Percentiles rank a stretch among this genome's conserved stretches.
phyloP scores from a whole-genome alignment of 2,329 filamentous ascomycete genomes.

The Lachnellula subtilissima region DNA sequence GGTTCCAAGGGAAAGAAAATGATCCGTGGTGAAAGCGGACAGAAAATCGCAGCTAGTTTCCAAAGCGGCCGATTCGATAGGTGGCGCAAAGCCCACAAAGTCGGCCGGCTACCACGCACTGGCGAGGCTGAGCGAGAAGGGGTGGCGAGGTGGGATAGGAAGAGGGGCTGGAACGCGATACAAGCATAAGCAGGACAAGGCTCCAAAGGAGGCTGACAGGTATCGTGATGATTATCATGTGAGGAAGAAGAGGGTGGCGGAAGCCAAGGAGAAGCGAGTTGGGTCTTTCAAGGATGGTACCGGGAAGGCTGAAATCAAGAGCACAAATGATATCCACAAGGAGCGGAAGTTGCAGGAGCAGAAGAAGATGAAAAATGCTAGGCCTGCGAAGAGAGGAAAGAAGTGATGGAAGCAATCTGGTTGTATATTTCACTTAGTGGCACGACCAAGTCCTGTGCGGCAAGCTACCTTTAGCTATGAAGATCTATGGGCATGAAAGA shows the following conservation, averaged over 20 bases:
- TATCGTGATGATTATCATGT: slow-evolving; percentile 85
- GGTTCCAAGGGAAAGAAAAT: slow-evolving; percentile 70
- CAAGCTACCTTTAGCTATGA: not conserved
- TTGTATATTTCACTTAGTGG: not conserved
- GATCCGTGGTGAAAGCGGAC: slow-evolving; percentile 83
- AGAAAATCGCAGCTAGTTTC: slow-evolving; percentile 94
- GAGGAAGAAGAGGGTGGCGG: slow-evolving; percentile 83
- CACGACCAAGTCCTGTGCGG: not conserved
- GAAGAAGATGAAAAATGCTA: slow-evolving; percentile 80
- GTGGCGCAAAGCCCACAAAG: slow-evolving; percentile 83
- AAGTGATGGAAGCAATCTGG: slow-evolving; percentile 11
- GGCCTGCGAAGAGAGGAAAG: slow-evolving; percentile 60
- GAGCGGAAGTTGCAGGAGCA: slow-evolving; percentile 71
- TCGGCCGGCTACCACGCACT: slow-evolving; percentile 71
- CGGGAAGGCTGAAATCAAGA: slow-evolving; percentile 75
- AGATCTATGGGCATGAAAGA: not conserved
- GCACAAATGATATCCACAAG: slow-evolving; percentile 78
- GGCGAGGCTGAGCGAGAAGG: slow-evolving; percentile 68
- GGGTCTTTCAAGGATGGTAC: slow-evolving; percentile 68
- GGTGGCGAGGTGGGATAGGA: slow-evolving; percentile 30
- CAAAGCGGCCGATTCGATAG: slow-evolving; percentile 88
- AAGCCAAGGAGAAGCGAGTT: slow-evolving; percentile 78
- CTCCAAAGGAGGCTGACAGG: slow-evolving; percentile 91
- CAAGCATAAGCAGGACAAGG: slow-evolving; percentile 81
- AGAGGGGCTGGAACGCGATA: slow-evolving; percentile 53